phyloP scores from a whole-genome alignment of 352 stramenopile genomes.

The Phytophthora aleatoria region DNA sequence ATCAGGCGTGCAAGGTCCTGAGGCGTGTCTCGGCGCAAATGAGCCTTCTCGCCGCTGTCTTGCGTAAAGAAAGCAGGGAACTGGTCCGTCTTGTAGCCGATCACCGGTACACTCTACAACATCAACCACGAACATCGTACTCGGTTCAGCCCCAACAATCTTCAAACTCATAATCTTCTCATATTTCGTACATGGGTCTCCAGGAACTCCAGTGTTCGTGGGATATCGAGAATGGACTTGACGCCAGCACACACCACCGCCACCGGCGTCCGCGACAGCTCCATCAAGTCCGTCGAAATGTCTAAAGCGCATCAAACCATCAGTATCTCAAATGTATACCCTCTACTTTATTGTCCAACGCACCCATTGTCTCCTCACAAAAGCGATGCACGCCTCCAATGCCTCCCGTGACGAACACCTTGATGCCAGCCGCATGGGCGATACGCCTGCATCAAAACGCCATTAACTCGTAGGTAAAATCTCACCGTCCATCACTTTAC shows the following conservation, averaged over 20 bases:
- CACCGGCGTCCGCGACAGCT: slow-evolving; percentile 95
- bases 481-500: not conserved
- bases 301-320: slow-evolving; percentile 48
- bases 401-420: slow-evolving; percentile 97
- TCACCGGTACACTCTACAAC: slow-evolving; percentile 92
- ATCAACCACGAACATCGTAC: slow-evolving; percentile 6
- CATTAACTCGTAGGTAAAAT: not conserved
- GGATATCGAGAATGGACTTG: slow-evolving; percentile 99
- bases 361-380: slow-evolving; percentile 92
- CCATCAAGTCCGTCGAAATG: slow-evolving; percentile 96
- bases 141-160: not conserved
- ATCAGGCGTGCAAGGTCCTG: slow-evolving; percentile 89
- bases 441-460: slow-evolving; percentile 64
- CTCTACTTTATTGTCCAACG: slow-evolving; percentile 5
- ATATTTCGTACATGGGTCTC: slow-evolving; percentile 87
- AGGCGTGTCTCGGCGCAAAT: slow-evolving; percentile 86
- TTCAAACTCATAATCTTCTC: not conserved
- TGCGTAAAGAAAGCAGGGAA: slow-evolving; percentile 99
- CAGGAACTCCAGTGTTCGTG: slow-evolving; percentile 95
- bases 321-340: not conserved
- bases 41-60: slow-evolving; percentile 85
- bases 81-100: slow-evolving; percentile 90
- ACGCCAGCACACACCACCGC: slow-evolving; percentile 98
- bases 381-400: slow-evolving; percentile 97
- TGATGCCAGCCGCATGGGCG: slow-evolving; percentile 93